phyloP scores from a whole-genome alignment of 1,284 basidiomycete species.

The Sporisorium graminicola region DNA sequence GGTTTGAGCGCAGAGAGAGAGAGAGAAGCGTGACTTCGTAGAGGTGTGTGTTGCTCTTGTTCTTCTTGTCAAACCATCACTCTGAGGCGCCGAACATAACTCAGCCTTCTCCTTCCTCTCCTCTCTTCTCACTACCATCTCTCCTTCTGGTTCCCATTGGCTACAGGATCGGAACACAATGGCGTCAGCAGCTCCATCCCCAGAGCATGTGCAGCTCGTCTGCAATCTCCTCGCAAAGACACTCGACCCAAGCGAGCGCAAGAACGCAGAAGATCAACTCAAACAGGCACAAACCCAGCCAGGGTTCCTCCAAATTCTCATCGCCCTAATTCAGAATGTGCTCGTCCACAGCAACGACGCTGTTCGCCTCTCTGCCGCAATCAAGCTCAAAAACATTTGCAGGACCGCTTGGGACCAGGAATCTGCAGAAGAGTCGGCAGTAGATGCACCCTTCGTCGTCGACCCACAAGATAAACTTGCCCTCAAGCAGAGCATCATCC shows the following conservation, averaged over 20 bases:
- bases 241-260: constrained; percentile 58
- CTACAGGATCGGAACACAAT: neutral
- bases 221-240: constrained; percentile 61
- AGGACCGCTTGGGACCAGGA: constrained; percentile 64
- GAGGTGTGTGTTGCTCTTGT: constrained; percentile 2
- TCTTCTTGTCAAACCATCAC: constrained; percentile 13
- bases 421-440: constrained; percentile 42
- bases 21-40: neutral
- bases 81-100: neutral
- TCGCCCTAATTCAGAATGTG: constrained; percentile 58
- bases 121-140: neutral
- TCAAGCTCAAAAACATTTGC: constrained; percentile 69
- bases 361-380: constrained; percentile 65
- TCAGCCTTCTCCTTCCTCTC: neutral
- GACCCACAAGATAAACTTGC: constrained; percentile 75
- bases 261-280: constrained; percentile 61
- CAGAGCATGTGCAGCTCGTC: constrained; percentile 59
- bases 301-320: constrained; percentile 61
- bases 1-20: constrained; percentile 1
- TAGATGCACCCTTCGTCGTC: constrained; percentile 8
- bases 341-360: constrained; percentile 40
- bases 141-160: neutral
- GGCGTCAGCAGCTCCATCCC: constrained; percentile 23
- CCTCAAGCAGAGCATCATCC: constrained; percentile 79
- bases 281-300: constrained; percentile 55